Base-by-base conservation (phyloP, 2,329 filamentous ascomycete genomes). In the Helicocarpus griseus region DNA sequence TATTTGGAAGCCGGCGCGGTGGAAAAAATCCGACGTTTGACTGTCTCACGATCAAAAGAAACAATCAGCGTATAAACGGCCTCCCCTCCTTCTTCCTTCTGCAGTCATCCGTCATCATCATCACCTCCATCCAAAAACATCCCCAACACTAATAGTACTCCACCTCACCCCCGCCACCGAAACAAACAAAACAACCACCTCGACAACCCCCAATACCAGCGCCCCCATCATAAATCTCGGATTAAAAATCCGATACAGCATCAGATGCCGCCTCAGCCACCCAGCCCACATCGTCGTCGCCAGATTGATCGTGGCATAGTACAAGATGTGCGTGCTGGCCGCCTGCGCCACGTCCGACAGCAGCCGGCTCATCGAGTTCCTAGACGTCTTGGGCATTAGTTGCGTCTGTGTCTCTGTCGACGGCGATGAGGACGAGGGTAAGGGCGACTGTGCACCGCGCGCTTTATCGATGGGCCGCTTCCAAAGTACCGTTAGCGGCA, bases 241-340 rank as follows among this genome's bases (percentile, higher is more conserved):
- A 70, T 80, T 85, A 64, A 98, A 98, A 40, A 98, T 89, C 39
- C 93, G 80, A 71, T 93, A 98, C 28, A 98, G 78, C 93, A 98
- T 98, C 56, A 98, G 77, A 73, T 98, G 93, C 48, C 93, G 78
- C 50, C 93, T 78, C 62, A 98, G 71, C 72, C 89, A 84, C 1
- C 87, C 90, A 0, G 91, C 88, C 85, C 91, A 96, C 67, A 86
- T 82, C 60, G 93, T 94, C 4, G 90, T 95, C 0, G 89, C 87
- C 21, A 95, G 70, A 26, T 85, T 85, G 64, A 96, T 80, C 7
- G 87, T 85, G 4, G 87, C 87, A 64, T 89, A 93, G 65, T 91
- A 95, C 1, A 86, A 74, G 5, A 91, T 70, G 63, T 95, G 89
- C 24, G 84, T 85, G 14, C 80, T 85, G 49, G 89, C 74, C 0